Evolutionary conservation across 2,329 filamentous ascomycete genomes (phyloP).

Genomic region (Pestalotiopsis fici): DNA sequence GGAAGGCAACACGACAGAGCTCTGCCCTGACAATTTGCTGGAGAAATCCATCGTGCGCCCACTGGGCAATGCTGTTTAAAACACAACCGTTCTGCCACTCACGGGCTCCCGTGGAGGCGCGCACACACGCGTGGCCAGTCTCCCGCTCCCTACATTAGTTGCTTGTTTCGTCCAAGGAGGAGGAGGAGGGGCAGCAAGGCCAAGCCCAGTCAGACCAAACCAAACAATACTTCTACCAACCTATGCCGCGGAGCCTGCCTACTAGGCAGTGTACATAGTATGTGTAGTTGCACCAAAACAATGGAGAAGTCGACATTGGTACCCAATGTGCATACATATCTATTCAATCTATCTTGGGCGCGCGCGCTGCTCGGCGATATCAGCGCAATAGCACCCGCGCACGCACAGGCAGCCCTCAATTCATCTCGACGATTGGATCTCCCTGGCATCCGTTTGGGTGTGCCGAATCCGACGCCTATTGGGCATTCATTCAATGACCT

Average conservation of each 20-base stretch:
- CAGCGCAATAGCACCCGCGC: background rate
- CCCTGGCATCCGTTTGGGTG: conserved; percentile 18
- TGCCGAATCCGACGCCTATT: conserved; percentile 23
- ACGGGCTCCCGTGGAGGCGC: background rate
- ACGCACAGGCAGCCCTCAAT: conserved; percentile 20
- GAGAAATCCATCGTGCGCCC: background rate
- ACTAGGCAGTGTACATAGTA: background rate
- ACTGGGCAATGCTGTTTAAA: background rate
- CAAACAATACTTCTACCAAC: background rate
- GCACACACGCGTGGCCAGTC: background rate
- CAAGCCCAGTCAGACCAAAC: background rate
- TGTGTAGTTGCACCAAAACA: background rate
- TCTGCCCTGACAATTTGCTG: background rate
- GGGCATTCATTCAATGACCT: conserved; percentile 24
- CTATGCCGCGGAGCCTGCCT: background rate
- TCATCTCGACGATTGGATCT: conserved; percentile 24
- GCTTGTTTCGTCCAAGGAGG: background rate
- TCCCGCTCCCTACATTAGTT: background rate
- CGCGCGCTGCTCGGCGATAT: background rate
- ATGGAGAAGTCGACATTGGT: background rate
- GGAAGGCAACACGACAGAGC: conserved; percentile 5
- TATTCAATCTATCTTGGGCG: background rate
- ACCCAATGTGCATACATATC: conserved; percentile 2
- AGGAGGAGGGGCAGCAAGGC: background rate
- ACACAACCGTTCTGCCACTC: background rate